Conservation (phyloP, 2,329 filamentous ascomycete species). For the Penicillium sp. region DNA sequence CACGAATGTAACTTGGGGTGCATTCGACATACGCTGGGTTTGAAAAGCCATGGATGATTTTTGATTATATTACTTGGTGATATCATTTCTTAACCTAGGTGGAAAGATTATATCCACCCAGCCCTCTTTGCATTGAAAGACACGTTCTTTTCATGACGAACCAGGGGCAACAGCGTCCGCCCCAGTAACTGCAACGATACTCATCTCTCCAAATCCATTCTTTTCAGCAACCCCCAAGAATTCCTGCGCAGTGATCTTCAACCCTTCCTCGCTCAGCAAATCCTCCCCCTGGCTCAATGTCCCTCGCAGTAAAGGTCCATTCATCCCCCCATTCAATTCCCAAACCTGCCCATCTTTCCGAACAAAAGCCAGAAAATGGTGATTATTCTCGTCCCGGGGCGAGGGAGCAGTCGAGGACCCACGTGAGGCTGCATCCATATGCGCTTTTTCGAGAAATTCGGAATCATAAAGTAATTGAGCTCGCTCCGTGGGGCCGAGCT, state of each 20-base stretch:
- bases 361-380: constrained; percentile 34
- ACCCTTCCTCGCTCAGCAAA: constrained; percentile 28
- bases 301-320: constrained; percentile 44
- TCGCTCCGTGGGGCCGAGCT: constrained; percentile 53
- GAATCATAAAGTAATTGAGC: constrained; percentile 59
- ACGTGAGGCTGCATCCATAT: constrained; percentile 31
- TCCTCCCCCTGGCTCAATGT: constrained; percentile 36
- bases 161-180: not conserved
- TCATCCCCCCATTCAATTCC: constrained; percentile 33
- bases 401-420: constrained; percentile 27
- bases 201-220: constrained; percentile 26
- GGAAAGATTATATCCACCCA: not conserved
- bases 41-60: not conserved
- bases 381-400: constrained; percentile 28
- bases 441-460: constrained; percentile 33
- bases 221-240: constrained; percentile 25
- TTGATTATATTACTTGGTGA: not conserved
- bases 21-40: not conserved
- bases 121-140: not conserved
- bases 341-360: constrained; percentile 27
- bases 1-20: too few species aligned
- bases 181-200: constrained; percentile 29
- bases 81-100: not conserved
- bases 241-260: constrained; percentile 26
- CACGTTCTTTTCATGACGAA: not conserved